Evolutionary conservation across 1,284 basidiomycete genomes (phyloP).

Genomic region (Spongiforma sp.): DNA sequence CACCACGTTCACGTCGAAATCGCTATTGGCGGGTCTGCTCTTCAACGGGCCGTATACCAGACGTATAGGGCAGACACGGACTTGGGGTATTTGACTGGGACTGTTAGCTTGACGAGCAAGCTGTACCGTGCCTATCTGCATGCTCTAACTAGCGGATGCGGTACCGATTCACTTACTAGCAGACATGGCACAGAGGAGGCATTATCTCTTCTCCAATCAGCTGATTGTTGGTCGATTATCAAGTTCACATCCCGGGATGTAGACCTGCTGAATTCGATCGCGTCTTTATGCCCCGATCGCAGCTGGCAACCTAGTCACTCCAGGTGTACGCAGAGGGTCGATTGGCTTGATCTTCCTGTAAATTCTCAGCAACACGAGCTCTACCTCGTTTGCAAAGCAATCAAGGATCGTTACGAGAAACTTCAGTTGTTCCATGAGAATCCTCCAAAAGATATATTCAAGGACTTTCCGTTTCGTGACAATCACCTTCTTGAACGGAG

Average conservation of each 20-base stretch:
- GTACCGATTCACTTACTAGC: constrained; percentile 50
- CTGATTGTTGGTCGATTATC: constrained; percentile 45
- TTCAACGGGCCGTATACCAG: constrained; percentile 31
- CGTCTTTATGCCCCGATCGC: constrained; percentile 39
- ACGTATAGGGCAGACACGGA: constrained; percentile 45
- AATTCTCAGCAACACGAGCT: constrained; percentile 41
- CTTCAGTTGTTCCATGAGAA: constrained; percentile 16
- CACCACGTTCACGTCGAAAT: constrained; percentile 35
- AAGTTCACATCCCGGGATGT: constrained; percentile 34
- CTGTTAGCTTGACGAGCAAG: constrained; percentile 37
- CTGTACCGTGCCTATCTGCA: constrained; percentile 51
- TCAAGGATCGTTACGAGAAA: constrained; percentile 36
- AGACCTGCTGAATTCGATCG: constrained; percentile 41
- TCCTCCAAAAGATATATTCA: not conserved
- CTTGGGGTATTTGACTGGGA: constrained; percentile 44
- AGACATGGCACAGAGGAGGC: constrained; percentile 53
- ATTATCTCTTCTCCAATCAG: constrained; percentile 42
- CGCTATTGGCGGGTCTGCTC: constrained; percentile 4
- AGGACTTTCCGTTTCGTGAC: constrained; percentile 9
- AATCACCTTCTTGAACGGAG: constrained; percentile 21
- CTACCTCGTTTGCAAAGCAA: constrained; percentile 25
- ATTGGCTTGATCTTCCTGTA: constrained; percentile 19
- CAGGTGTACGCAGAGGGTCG: constrained; percentile 41
- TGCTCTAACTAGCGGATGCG: constrained; percentile 44
- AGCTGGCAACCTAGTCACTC: constrained; percentile 45